Evolutionary conservation across 2,329 filamentous ascomycete species (phyloP), one percentile per base, ranked within the genome.

Genomic region (Beauveria caledonica): DNA sequence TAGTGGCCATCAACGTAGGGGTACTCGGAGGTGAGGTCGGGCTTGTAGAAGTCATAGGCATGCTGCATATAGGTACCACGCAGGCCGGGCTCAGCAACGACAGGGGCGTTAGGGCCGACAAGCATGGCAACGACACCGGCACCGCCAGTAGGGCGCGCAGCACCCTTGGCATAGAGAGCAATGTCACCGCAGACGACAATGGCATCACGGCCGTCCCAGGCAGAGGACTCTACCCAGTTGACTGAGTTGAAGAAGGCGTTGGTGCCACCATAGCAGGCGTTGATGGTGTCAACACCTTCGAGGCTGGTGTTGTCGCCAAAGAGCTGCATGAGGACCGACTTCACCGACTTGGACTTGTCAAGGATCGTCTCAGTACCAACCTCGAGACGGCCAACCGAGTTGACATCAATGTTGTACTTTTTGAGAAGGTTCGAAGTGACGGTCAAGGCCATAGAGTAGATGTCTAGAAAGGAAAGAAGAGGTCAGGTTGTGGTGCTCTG

Each of bases 301-400:
- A 93, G 79, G 78, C 89, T 92, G 78, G 86, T 88, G 80, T 93
- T 93, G 68, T 89, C 87, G 71, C 86, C 84, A 68, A 93, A 92
- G 50, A 93, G 81, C 80, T 92, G 89, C 89, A 93, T 93, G 66
- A 93, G 78, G 64, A 93, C 88, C 33, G 88, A 88, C 83, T 93
- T 93, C 78, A 92, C 89, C 50, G 89, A 92, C 82, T 93, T 93
- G 73, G 89, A 92, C 81, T 93, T 93, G 83, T 93, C 89, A 70
- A 93, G 80, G 60, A 93, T 80, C 65, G 89, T 93, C 82, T 93
- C 89, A 59, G 89, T 93, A 70, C 89, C 89, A 69, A 93, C 89
- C 78, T 93, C 89, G 70, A 93, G 81, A 69, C 89, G 87, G 67
- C 89, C 89, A 72, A 93, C 85, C 64, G 85, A 85, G 75, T 87